A percentile compares a stretch with the other conserved stretches of the same genome.
Evolutionary conservation across 225 moss, liverwort and hornwort genomes (phyloP).

Genomic region (Bryum argenteum): DNA sequence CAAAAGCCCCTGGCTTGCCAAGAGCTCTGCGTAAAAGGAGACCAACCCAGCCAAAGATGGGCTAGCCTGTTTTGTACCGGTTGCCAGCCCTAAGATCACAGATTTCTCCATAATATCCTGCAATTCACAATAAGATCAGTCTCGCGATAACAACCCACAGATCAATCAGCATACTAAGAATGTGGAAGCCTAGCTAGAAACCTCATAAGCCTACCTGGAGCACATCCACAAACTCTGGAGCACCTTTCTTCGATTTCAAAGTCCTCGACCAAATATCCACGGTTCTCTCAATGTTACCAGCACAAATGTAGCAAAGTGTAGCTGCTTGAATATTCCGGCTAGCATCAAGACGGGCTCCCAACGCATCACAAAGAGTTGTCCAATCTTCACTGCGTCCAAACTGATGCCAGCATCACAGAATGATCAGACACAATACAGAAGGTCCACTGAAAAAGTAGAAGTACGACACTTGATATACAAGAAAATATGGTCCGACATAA

Average conservation of each 20-base stretch:
- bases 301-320: slow-evolving; percentile 93
- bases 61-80: slow-evolving; percentile 84
- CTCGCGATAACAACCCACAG: background rate
- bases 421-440: slow-evolving; percentile 4
- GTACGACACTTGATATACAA: background rate
- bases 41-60: slow-evolving; percentile 82
- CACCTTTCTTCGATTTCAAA: slow-evolving; percentile 68
- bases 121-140: slow-evolving; percentile 24
- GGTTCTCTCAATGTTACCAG: slow-evolving; percentile 91
- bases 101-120: slow-evolving; percentile 97
- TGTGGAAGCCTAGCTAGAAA: slow-evolving; percentile 16
- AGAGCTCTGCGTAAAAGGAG: slow-evolving; percentile 84
- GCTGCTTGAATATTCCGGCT: slow-evolving; percentile 79
- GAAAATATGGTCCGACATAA: background rate
- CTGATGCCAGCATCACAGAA: slow-evolving; percentile 41
- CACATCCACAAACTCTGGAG: slow-evolving; percentile 77
- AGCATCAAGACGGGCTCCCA: slow-evolving; percentile 84
- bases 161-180: background rate
- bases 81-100: slow-evolving; percentile 89
- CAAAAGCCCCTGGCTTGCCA: slow-evolving; percentile 93
- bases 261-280: slow-evolving; percentile 96
- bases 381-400: slow-evolving; percentile 97
- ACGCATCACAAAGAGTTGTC: slow-evolving; percentile 81
- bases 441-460: background rate
- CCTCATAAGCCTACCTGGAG: slow-evolving; percentile 62